Evolutionary conservation across 441 rosid genomes (phyloP).

Genomic region (California macrophylla): DNA sequence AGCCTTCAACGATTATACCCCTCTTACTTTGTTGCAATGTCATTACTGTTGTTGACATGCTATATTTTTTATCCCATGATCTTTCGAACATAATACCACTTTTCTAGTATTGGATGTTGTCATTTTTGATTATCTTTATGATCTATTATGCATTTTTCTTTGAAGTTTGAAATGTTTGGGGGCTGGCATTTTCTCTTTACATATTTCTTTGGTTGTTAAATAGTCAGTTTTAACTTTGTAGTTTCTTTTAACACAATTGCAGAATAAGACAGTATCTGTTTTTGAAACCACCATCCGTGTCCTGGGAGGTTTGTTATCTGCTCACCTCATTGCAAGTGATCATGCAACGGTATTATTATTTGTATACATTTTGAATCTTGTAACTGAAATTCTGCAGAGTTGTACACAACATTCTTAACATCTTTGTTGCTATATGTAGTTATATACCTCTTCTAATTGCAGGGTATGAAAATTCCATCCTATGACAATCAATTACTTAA

Average conservation of each 20-base stretch:
- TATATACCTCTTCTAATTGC: constrained; percentile 20
- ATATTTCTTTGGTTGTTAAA: constrained; percentile 9
- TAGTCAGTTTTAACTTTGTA: constrained; percentile 14
- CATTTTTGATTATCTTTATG: background rate
- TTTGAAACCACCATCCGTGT: constrained; percentile 87
- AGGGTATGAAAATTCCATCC: constrained; percentile 85
- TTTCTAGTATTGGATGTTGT: background rate
- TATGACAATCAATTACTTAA: constrained; percentile 69
- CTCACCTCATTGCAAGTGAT: constrained; percentile 96
- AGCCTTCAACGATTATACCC: background rate
- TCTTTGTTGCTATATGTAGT: background rate
- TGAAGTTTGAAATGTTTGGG: background rate
- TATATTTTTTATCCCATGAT: background rate
- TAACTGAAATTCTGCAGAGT: background rate
- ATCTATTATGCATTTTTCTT: background rate
- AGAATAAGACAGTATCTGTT: constrained; percentile 93
- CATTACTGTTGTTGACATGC: background rate
- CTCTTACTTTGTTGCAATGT: background rate
- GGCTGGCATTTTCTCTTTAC: background rate
- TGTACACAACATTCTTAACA: constrained; percentile 4
- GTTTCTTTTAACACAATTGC: constrained; percentile 27
- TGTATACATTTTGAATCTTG: constrained; percentile 2
- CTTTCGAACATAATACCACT: background rate
- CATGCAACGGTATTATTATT: constrained; percentile 62
- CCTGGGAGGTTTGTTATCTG: constrained; percentile 92